These are phyloP conservation scores for Hippophae rhamnoides DNA, from an alignment of 306 rosid species.

Conservation along the genomic window DNA sequence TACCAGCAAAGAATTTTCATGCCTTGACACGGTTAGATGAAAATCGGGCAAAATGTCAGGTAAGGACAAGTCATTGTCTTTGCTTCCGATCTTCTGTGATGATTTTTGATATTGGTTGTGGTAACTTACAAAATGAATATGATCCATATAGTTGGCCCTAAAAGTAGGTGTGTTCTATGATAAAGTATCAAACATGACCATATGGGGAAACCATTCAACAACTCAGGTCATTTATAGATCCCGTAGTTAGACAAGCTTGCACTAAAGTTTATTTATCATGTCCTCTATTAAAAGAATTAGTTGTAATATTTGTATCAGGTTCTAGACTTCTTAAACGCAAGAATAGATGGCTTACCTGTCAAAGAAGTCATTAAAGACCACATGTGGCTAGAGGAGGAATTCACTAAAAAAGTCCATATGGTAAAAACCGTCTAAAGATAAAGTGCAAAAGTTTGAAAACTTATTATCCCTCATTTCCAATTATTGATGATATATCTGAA, in stretches of 20 bases:
- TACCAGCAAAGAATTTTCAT: constrained; percentile 86
- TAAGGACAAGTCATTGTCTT: constrained; percentile 16
- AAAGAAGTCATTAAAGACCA: constrained; percentile 82
- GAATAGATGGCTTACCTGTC: constrained; percentile 70
- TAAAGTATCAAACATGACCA: constrained; percentile 83
- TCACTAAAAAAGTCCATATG: constrained; percentile 79
- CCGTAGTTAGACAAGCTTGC: constrained; percentile 1
- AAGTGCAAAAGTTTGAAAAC: background rate
- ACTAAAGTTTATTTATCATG: constrained; percentile 2
- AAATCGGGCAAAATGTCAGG: constrained; percentile 98
- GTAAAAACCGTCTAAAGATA: constrained; percentile 25
- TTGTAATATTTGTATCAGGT: constrained; percentile 40
- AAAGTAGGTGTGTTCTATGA: constrained; percentile 98
- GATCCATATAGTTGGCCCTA: constrained; percentile 63
- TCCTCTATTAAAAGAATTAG: constrained; percentile 15
- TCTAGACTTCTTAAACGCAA: constrained; percentile 90
- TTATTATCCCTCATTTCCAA: background rate
- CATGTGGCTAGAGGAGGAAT: constrained; percentile 90
- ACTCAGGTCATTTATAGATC: constrained; percentile 61
- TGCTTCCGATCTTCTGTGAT: background rate
- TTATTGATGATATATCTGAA: constrained; percentile 16
- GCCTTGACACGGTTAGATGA: constrained; percentile 95
- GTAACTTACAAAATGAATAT: constrained; percentile 16
- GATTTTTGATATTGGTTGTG: background rate
- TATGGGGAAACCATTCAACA: constrained; percentile 99